Evolutionary conservation across 371 early-diverging fungal species (phyloP), one percentile per base, ranked within the genome.

Genomic region (Mortierella sp.): DNA sequence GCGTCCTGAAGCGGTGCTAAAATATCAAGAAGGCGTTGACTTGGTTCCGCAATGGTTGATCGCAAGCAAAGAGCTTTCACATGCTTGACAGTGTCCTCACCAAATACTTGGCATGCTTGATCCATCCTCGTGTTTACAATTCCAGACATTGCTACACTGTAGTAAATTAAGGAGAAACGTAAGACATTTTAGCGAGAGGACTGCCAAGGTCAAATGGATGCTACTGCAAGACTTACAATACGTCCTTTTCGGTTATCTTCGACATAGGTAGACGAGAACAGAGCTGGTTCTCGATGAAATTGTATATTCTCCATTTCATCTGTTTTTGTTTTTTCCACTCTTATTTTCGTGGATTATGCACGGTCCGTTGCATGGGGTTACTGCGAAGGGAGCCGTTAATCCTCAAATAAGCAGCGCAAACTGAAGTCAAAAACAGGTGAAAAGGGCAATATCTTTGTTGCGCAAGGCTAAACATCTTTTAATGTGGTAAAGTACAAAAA

Each of bases 271-370:
- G 53, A 18, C 19, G 26, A 25, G 46, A 44, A 25, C 43, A 23
- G 23, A 65, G 16, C 25, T 65, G 55, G 28, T 51, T 57, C 21
- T 58, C 66, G 58, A 65, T 65, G 26, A 53, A 61, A 28, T 56
- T 67, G 62, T 57, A 68, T n/a, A 68, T n/a, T n/a, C n/a, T n/a
- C n/a, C n/a, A n/a, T n/a, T n/a, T n/a, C n/a, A n/a, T n/a, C n/a
- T n/a, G n/a, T n/a, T n/a, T n/a, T n/a, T n/a, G n/a, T n/a, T n/a
- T n/a, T n/a, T n/a, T n/a, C n/a, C n/a, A n/a, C n/a, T n/a, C n/a
- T n/a, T n/a, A n/a, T n/a, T n/a, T n/a, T n/a, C n/a, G n/a, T n/a
- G n/a, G n/a, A n/a, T n/a, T n/a, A n/a, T n/a, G n/a, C n/a, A n/a
- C n/a, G n/a, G n/a, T n/a, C n/a, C n/a, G n/a, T n/a, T n/a, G n/a